Conservation (phyloP, 2,329 filamentous ascomycete species). For the Pestalotiopsis sp. region DNA sequence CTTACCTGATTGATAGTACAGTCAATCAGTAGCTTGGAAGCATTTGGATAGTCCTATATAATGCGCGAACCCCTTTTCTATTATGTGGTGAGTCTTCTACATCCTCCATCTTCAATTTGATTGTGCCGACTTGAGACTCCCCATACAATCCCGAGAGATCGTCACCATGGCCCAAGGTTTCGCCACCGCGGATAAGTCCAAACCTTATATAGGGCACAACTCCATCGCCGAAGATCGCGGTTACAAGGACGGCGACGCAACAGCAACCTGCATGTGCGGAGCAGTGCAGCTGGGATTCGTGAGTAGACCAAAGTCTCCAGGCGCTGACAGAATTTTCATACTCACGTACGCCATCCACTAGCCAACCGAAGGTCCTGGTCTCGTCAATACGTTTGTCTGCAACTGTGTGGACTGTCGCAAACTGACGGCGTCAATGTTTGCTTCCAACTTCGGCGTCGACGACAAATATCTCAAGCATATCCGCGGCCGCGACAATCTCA, state of each 20-base stretch:
- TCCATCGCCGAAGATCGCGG: slow-evolving; percentile 41
- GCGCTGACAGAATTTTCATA: background rate
- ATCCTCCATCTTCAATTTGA: too few species aligned
- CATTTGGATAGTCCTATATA: too few species aligned
- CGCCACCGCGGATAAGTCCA: background rate
- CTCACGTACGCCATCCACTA: slow-evolving; percentile 22
- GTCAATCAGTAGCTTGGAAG: too few species aligned
- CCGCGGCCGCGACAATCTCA: slow-evolving; percentile 53
- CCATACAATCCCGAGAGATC: too few species aligned
- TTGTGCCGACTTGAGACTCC: too few species aligned
- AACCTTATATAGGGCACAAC: slow-evolving; percentile 36
- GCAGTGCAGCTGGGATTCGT: slow-evolving; percentile 55
- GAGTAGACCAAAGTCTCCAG: slow-evolving; percentile 22
- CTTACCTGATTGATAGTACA: too few species aligned
- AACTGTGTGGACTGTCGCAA: slow-evolving; percentile 64
- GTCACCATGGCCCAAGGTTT: background rate
- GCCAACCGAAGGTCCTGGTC: slow-evolving; percentile 44
- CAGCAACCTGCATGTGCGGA: slow-evolving; percentile 60
- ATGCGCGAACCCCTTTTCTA: too few species aligned
- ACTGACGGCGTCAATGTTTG: slow-evolving; percentile 62
- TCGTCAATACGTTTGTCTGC: slow-evolving; percentile 55
- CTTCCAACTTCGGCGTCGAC: slow-evolving; percentile 54
- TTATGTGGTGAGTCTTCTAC: too few species aligned
- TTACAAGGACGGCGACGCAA: slow-evolving; percentile 47
- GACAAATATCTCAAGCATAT: slow-evolving; percentile 46